Conservation (phyloP, 257 asterid genomes). For the Jasminum sambac region DNA sequence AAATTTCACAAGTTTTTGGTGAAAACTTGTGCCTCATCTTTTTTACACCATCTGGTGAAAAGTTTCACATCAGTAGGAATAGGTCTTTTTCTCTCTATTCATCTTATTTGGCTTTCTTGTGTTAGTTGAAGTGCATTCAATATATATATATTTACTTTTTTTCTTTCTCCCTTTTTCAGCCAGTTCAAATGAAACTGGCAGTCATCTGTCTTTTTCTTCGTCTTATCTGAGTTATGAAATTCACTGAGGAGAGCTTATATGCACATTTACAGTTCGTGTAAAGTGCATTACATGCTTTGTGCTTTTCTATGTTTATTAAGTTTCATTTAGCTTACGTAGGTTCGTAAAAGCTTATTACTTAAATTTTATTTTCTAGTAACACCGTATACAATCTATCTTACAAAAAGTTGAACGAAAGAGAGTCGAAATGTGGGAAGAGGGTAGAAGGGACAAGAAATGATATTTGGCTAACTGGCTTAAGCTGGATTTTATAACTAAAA, state of each 20-base stretch:
- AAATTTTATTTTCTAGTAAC: too few relatives aligned
- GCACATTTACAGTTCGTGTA: too few relatives aligned
- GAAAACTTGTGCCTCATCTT: conserved; percentile 28
- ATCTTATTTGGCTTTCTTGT: background rate
- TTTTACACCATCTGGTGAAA: conserved; percentile 48
- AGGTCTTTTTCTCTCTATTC: conserved; percentile 10
- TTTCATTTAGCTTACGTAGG: too few relatives aligned
- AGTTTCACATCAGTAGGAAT: conserved; percentile 42
- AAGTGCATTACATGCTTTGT: too few relatives aligned
- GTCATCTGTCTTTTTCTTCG: background rate
- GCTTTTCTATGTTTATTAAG: too few relatives aligned
- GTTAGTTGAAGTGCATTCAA: background rate
- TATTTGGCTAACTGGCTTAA: background rate
- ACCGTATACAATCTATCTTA: too few relatives aligned
- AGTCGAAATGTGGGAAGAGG: background rate
- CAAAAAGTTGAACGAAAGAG: too few relatives aligned
- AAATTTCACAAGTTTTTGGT: conserved; percentile 28
- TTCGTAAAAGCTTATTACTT: too few relatives aligned
- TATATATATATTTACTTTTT: background rate
- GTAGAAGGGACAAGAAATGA: background rate
- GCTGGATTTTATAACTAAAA: background rate
- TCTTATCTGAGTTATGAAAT: background rate
- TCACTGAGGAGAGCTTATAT: background rate
- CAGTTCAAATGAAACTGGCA: background rate
- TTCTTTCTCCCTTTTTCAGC: background rate